Conservation (phyloP, 495 filamentous ascomycete genomes). For the Evernia prunastri region DNA sequence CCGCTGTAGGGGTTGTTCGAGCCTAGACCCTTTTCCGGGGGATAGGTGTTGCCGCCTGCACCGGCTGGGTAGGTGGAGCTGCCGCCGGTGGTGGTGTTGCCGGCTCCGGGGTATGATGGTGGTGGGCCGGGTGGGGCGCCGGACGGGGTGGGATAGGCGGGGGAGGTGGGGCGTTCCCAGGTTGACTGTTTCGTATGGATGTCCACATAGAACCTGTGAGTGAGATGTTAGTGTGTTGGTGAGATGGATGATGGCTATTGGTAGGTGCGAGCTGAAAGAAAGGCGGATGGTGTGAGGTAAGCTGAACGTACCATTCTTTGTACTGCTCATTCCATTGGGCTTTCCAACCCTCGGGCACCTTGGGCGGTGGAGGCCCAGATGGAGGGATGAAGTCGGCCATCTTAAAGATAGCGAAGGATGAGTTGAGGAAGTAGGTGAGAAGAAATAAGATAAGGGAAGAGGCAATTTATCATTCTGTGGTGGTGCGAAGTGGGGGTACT, state of each 20-base stretch:
- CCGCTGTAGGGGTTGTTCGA: slow-evolving; percentile 56
- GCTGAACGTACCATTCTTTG: slow-evolving; percentile 61
- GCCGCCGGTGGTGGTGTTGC: slow-evolving; percentile 29
- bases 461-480: background rate
- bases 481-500: background rate
- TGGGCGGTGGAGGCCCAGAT: slow-evolving; percentile 72
- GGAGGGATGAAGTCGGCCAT: slow-evolving; percentile 65
- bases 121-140: slow-evolving; percentile 50
- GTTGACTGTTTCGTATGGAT: slow-evolving; percentile 77
- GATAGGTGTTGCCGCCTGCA: slow-evolving; percentile 2
- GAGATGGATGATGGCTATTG: slow-evolving; percentile 11
- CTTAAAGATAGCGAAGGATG: slow-evolving; percentile 2
- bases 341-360: slow-evolving; percentile 81
- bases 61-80: slow-evolving; percentile 25
- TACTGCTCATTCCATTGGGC: slow-evolving; percentile 70
- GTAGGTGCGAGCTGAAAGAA: background rate
- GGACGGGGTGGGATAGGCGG: slow-evolving; percentile 41
- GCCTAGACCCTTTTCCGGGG: slow-evolving; percentile 51
- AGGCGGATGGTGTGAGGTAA: background rate
- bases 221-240: slow-evolving; percentile 24
- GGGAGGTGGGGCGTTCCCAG: slow-evolving; percentile 71
- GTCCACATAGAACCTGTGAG: slow-evolving; percentile 77
- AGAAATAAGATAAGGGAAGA: background rate
- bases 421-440: slow-evolving; percentile 10
- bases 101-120: slow-evolving; percentile 54